Conservation (phyloP, 306 rosid species). For the Cicer yamashitae region DNA sequence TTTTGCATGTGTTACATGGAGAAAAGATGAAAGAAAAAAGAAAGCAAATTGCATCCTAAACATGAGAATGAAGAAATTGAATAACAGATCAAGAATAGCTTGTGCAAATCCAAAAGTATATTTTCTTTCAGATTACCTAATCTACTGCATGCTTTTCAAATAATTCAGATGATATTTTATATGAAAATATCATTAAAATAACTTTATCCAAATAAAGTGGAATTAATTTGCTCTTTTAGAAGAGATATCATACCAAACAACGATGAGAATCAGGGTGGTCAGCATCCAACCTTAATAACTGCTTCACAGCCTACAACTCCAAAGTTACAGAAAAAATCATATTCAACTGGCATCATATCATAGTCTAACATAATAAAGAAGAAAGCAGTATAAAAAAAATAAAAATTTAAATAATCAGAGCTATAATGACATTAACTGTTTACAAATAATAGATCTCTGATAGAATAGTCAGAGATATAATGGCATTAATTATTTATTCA, state of each 20-base stretch:
- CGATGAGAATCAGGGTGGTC: constrained; percentile 96
- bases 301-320: constrained; percentile 81
- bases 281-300: constrained; percentile 81
- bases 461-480: neutral
- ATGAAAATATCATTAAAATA: neutral
- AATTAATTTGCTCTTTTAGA: constrained; percentile 20
- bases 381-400: constrained; percentile 2
- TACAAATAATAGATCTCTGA: no score
- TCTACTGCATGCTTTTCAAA: neutral
- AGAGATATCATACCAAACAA: constrained; percentile 70
- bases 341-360: neutral
- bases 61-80: constrained; percentile 24
- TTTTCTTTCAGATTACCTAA: neutral
- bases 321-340: constrained; percentile 26
- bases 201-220: constrained; percentile 32
- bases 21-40: neutral
- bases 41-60: constrained; percentile 11
- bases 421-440: neutral
- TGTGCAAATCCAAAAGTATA: constrained; percentile 2
- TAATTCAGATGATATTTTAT: neutral
- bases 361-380: constrained; percentile 3
- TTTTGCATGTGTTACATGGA: neutral
- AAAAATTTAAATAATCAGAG: constrained; percentile 16
- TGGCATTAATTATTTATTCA: neutral
- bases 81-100: constrained; percentile 13